These are phyloP conservation scores for Hypoxylon rickii DNA, from an alignment of 495 filamentous ascomycete species.

Conservation along the genomic window DNA sequence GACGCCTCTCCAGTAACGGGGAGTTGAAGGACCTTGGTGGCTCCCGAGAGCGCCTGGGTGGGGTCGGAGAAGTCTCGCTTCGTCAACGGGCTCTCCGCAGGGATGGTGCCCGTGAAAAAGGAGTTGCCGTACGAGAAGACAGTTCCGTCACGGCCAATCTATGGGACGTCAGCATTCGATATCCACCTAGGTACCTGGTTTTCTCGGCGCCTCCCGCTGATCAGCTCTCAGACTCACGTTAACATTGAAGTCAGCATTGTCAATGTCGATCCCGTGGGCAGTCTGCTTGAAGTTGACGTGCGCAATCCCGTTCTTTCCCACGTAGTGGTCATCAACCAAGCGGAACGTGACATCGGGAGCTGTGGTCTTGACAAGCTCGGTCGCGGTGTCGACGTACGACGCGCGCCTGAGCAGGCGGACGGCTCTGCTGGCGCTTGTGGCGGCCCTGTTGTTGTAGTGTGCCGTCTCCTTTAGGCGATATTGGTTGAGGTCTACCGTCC, in stretches of 20 bases:
- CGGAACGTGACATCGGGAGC: slow-evolving; percentile 43
- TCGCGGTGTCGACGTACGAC: slow-evolving; percentile 42
- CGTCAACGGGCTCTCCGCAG: slow-evolving; percentile 34
- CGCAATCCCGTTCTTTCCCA: slow-evolving; percentile 52
- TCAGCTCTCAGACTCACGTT: slow-evolving; percentile 54
- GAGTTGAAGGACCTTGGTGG: slow-evolving; percentile 38
- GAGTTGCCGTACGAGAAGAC: slow-evolving; percentile 53
- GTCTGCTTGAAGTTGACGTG: slow-evolving; percentile 62
- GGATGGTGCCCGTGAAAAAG: slow-evolving; percentile 45
- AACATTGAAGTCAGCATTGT: slow-evolving; percentile 61
- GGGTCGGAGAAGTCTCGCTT: slow-evolving; percentile 46
- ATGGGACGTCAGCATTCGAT: slow-evolving; percentile 16
- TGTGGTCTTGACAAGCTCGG: slow-evolving; percentile 38
- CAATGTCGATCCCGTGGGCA: slow-evolving; percentile 55
- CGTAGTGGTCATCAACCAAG: slow-evolving; percentile 50
- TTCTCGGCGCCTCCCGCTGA: too few species aligned
- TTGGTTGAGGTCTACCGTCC: slow-evolving; percentile 40
- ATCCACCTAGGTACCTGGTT: too few species aligned
- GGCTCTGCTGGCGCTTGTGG: slow-evolving; percentile 19
- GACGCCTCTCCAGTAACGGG: slow-evolving; percentile 43
- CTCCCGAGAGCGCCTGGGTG: slow-evolving; percentile 41
- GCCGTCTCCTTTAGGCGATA: slow-evolving; percentile 39
- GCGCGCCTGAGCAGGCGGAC: slow-evolving; percentile 34
- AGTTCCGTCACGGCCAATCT: slow-evolving; percentile 45
- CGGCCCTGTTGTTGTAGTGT: slow-evolving; percentile 32